Conservation (phyloP, 345 rosid species). For the Tarenaya hassleriana region DNA sequence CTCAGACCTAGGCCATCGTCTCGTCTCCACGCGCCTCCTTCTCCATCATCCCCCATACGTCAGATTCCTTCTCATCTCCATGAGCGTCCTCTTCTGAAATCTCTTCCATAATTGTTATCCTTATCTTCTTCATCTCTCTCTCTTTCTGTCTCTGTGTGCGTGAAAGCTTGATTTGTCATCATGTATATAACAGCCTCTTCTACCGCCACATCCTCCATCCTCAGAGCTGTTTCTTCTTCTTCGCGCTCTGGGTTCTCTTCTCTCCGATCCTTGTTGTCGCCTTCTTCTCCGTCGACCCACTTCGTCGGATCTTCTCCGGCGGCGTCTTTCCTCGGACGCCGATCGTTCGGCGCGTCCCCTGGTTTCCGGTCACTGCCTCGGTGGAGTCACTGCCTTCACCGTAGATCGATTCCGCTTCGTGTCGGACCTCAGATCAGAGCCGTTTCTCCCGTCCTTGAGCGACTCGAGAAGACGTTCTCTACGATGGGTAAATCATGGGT, state of each 20-base stretch:
- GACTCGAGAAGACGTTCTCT: slow-evolving; percentile 56
- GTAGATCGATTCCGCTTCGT: slow-evolving; percentile 52
- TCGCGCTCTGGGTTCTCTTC: slow-evolving; percentile 37
- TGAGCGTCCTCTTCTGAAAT: slow-evolving; percentile 18
- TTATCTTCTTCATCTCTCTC: slow-evolving; percentile 14
- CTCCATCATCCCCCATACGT: slow-evolving; percentile 10
- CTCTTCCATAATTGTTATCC: slow-evolving; percentile 7
- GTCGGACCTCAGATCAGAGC: slow-evolving; percentile 49
- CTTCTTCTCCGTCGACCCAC: slow-evolving; percentile 7
- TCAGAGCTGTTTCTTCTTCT: slow-evolving; percentile 52
- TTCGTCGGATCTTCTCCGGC: slow-evolving; percentile 12
- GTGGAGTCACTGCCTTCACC: slow-evolving; percentile 73
- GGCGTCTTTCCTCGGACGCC: slow-evolving; percentile 26
- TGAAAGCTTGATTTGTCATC: slow-evolving; percentile 32
- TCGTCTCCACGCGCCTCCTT: slow-evolving; percentile 30
- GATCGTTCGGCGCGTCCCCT: slow-evolving; percentile 49
- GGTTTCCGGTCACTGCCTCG: slow-evolving; percentile 47
- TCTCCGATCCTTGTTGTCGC: slow-evolving; percentile 17
- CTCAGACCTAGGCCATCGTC: slow-evolving; percentile 23
- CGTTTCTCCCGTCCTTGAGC: slow-evolving; percentile 53
- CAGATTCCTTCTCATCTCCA: slow-evolving; percentile 25
- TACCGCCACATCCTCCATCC: slow-evolving; percentile 46
- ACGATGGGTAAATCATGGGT: slow-evolving; percentile 58
- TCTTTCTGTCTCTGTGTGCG: slow-evolving; percentile 4
- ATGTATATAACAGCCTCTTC: slow-evolving; percentile 60